Base-by-base conservation (phyloP, 169 alveolate species). In the Plasmodium gonderi region DNA sequence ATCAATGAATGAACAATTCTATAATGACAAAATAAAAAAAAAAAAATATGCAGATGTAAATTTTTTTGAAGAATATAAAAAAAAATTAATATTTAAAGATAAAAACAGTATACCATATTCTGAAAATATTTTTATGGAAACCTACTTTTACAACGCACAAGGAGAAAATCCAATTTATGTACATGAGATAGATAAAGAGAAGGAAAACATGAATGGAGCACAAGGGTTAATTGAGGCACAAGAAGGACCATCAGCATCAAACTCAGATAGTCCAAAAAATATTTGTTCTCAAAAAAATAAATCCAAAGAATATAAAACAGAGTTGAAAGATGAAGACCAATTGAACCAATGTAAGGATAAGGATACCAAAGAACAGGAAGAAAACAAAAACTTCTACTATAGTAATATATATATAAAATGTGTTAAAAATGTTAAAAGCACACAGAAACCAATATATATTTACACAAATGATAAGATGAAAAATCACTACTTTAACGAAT, bases 391-490 rank as follows among this genome's bases (percentile, higher is more conserved):
- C 3, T 33, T 83, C 40, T 11, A 83, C 65, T 83, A 83, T 20
- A 72, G 83, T 26, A 83, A 83, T 42, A 83, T 83, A 9, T 83
- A 83, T 9, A 64, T 83, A 54, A 68, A 47, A 33, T 83, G 92
- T 44, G 81, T 83, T n/a, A 83, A 72, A 68, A 29, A 83, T 54
- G 44, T 64, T 29, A 12, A 60, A 6, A 83, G 92, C 42, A 33
- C 51, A 7, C 92, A 83, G 64, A 83, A 83, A 29, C 92, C 92
- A 9, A 68, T 83, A 8, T 83, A 83, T 45, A 72, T 83, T 49
- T 83, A 83, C 33, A 83, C 92, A 8, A 83, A 83, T 31, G 92
- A 83, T 49, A 83, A 83, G 33, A 83, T 83, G 92, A 83, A 83
- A 76, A 83, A 83, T n/a, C 92, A 83, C 64, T 83, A 83, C 44